Evolutionary conservation across 495 filamentous ascomycete species (phyloP), one percentile per base, ranked within the genome.

Genomic region (Parmelia sp.): DNA sequence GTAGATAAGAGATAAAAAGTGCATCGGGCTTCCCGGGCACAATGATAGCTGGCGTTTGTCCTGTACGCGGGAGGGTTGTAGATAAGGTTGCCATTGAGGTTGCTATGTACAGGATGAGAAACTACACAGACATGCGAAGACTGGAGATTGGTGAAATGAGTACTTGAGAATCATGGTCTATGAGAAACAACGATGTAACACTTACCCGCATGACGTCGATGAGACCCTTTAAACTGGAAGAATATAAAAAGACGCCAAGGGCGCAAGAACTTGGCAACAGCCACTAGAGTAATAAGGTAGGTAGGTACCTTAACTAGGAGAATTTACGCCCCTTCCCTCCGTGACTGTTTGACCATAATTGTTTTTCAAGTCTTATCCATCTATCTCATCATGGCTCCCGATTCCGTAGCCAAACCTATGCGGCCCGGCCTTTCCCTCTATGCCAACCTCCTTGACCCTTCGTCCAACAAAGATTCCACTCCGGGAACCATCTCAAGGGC

Each of bases 401-500:
- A 65, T 36, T 35, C 29, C 8, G 11, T 37, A 5, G 51, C 42
- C 21, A 65, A 31, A 25, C 27, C 62, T 65, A 27, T 55, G 4
- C 66, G 77, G 66, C 75, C 74, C 31, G 77, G 74, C 58, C 70
- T 85, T 47, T 84, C 83, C 14, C 80, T 89, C 10, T 89, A 89
- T 70, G 85, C 85, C 44, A 82, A 87, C 63, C 78, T 89, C 35
- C 80, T 89, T 29, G 81, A 84, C 49, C 74, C 82, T 7, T 76
- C 77, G 55, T 73, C 75, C n/a, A 72, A 80, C 51, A 70, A 57
- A 27, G 70, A 79, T 33, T 74, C 83, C 44, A 71, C 77, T 57
- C 74, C 84, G 0, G 83, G 83, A 21, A 86, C 87, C 4, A 89
- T 93, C 63, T 90, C 91, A 19, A 81, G 86, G 62, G 89, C 86